phyloP scores from a whole-genome alignment of 2,329 filamentous ascomycete species.

The Colletotrichum euphorbiae region DNA sequence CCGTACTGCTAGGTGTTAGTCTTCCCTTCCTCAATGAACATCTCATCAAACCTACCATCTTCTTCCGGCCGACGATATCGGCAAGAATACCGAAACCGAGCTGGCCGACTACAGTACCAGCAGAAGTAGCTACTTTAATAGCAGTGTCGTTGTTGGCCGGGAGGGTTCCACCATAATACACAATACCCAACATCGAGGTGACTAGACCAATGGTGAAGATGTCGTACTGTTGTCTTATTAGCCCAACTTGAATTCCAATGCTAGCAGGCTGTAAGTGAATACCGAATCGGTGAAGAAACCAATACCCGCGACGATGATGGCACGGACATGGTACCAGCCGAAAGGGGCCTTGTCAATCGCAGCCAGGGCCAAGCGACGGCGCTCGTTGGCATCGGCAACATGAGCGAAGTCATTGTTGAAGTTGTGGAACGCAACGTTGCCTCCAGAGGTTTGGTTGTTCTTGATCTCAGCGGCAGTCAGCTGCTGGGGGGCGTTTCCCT shows the following conservation, averaged over 20 bases:
- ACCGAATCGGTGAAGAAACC: constrained; percentile 88
- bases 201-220: constrained; percentile 83
- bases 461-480: constrained; percentile 27
- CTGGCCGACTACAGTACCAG: constrained; percentile 86
- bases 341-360: constrained; percentile 86
- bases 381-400: constrained; percentile 79
- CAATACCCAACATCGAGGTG: constrained; percentile 81
- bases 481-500: neutral
- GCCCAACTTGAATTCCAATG: neutral
- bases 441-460: constrained; percentile 65
- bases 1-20: constrained; percentile 73
- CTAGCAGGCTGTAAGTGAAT: constrained; percentile 19
- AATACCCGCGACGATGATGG: constrained; percentile 81
- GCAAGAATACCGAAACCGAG: constrained; percentile 83
- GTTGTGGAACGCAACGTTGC: constrained; percentile 80
- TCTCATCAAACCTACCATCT: constrained; percentile 47
- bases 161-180: constrained; percentile 76
- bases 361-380: constrained; percentile 80
- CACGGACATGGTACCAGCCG: constrained; percentile 85
- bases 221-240: constrained; percentile 64
- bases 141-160: constrained; percentile 78
- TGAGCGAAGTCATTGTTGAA: constrained; percentile 79
- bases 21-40: neutral
- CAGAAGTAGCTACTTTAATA: constrained; percentile 87
- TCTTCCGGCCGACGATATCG: constrained; percentile 81